Base-by-base conservation (phyloP, 306 rosid species). In the Vigna nakashimae region DNA sequence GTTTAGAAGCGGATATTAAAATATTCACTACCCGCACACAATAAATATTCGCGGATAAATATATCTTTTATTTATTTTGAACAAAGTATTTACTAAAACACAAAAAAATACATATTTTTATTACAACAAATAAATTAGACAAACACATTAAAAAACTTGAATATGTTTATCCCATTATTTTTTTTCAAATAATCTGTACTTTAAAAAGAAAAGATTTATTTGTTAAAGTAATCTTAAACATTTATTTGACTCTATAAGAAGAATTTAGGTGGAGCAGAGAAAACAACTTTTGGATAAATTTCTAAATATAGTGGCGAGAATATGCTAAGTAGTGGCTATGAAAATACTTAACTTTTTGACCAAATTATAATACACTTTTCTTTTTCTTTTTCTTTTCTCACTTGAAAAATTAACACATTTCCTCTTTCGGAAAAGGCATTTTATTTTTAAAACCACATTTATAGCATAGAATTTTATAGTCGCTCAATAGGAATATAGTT, bases 331-430 rank as follows among this genome's bases (percentile, higher is more conserved):
- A 38, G 49, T 71, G 78, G 16, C 6, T 2, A 8, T 40, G 75
- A 60, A 67, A 79, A 38, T 22, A 71, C 28, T 16, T 71, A 56
- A 36, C 77, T 60, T 79, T 76, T 71, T 79, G 67, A 71, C 73
- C 56, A 62, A 62, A 36, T 51, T 3, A 53, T 18, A 78, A 56
- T 9, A n/a, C 38, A 67, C 22, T 17, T 60, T 0, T 30, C 28
- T 4, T 66, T 64, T 24, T 53, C 9, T 18, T 52, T 22, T 45
- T 48, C 20, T n/a, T 50, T 15, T 48, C 46, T 18, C n/a, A 6
- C 49, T 71, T 71, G n/a, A 40, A 79, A 69, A 59, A 34, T 16
- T 0, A 28, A 28, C 30, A 53, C 26, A 52, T 24, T 65, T 40
- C 48, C 24, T 76, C 67, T 28, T 65, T 42, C 20, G 22, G 56